phyloP scores from a whole-genome alignment of 2,329 filamentous ascomycete species.

The Lachnellula hyalina region DNA sequence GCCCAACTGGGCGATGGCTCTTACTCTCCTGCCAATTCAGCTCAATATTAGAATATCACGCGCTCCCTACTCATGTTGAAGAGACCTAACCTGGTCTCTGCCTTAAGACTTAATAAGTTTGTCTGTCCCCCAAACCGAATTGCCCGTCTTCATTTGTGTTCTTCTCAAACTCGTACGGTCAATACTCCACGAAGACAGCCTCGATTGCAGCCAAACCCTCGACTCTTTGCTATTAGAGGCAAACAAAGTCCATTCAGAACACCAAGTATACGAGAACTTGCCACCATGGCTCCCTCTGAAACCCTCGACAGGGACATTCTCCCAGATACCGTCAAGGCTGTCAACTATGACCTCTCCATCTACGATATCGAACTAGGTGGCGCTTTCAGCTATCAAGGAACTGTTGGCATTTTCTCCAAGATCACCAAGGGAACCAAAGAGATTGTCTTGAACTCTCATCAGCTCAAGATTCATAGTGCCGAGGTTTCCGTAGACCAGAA shows the following conservation, averaged over 20 bases:
- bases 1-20: not conserved
- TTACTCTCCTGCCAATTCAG: not conserved
- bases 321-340: slow-evolving; percentile 65
- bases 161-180: slow-evolving; percentile 2
- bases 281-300: slow-evolving; percentile 25
- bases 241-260: not conserved
- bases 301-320: slow-evolving; percentile 60
- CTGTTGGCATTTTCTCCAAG: slow-evolving; percentile 72
- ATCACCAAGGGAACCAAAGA: slow-evolving; percentile 68
- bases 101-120: not conserved
- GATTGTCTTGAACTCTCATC: slow-evolving; percentile 78
- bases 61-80: slow-evolving; percentile 5
- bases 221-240: not conserved
- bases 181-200: not conserved
- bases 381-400: slow-evolving; percentile 75
- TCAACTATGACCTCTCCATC: slow-evolving; percentile 80
- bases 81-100: slow-evolving; percentile 1
- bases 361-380: slow-evolving; percentile 68
- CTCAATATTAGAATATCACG: not conserved
- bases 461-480: slow-evolving; percentile 69
- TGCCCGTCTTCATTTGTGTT: not conserved
- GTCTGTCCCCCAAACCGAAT: not conserved
- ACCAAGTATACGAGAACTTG: not conserved
- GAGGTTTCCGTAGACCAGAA: slow-evolving; percentile 54
- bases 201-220: not conserved